These are phyloP conservation scores for Xylariales sp. DNA, from an alignment of 2,329 filamentous ascomycete genomes.

Conservation along the genomic window DNA sequence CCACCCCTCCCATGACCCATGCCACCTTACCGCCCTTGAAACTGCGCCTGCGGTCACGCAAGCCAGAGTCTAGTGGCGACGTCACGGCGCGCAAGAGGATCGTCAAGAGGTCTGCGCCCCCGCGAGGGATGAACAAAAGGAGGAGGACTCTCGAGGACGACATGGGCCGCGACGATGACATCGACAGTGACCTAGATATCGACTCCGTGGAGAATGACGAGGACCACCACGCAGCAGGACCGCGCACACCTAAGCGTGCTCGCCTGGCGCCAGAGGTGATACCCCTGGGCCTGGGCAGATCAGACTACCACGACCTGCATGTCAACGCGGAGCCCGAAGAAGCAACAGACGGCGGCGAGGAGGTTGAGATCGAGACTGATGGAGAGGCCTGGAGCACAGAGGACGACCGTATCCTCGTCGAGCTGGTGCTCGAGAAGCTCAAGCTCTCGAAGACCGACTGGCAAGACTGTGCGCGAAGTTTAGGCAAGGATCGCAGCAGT, in stretches of 20 bases:
- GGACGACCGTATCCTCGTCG: constrained; percentile 62
- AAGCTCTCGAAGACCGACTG: constrained; percentile 61
- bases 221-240: constrained; percentile 22
- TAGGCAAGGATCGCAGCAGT: constrained; percentile 56
- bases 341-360: constrained; percentile 26
- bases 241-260: constrained; percentile 55
- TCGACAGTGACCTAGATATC: constrained; percentile 33
- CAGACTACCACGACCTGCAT: constrained; percentile 53
- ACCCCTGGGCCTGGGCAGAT: constrained; percentile 53
- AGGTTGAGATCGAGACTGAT: constrained; percentile 39
- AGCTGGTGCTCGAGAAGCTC: constrained; percentile 63
- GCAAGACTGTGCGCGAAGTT: constrained; percentile 61
- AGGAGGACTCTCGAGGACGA: constrained; percentile 44
- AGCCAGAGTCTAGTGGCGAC: constrained; percentile 25
- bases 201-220: constrained; percentile 15
- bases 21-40: constrained; percentile 42
- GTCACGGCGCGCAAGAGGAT: constrained; percentile 39
- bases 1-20: constrained; percentile 52
- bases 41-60: constrained; percentile 50
- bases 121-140: constrained; percentile 49
- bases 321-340: constrained; percentile 22
- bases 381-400: constrained; percentile 55
- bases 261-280: constrained; percentile 58
- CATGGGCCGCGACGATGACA: constrained; percentile 33
- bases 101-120: constrained; percentile 41